Evolutionary conservation across 192 early-diverging fungal species (phyloP), one percentile per base, ranked within the genome.

Genomic region (Lobulomyces angularis): DNA sequence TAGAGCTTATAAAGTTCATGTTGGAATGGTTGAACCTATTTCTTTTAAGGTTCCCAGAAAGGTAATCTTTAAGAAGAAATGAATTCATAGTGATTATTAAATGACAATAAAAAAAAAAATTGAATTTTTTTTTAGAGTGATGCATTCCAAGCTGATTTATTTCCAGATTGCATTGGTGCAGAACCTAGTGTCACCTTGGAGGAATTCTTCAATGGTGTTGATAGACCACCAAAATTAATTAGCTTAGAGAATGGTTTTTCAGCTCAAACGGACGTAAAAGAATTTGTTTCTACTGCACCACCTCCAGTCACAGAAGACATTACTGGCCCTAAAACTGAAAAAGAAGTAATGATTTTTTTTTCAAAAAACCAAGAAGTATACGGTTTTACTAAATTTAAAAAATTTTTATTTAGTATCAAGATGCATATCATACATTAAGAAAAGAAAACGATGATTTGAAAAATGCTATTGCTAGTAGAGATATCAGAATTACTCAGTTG

Each of bases 1-100:
- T 32, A 71, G 88, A 20, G 84, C 88, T 26, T 99, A 75, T 70
- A 99, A 99, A 58, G 88, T 96, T 31, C 77, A 85, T 33, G 79
- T 74, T 35, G 82, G 76, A 33, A 54, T 82, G 37, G 75, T 99
- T 26, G 95, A 97, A 64, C 95, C 95, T 11, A 85, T 99, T 38
- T 86, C 86, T 24, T 94, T 99, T 65, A 86, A 78, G 38, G 92
- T 99, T 8, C 95, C 95, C 23, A 64, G 95, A 60, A 89, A 84
- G 79, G 86, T 83, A 62, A 51, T 38, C 18, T 0, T 12, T 18
- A 3, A 27, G 33, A 14, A 14, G 26, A 0, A 31, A 25, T 2
- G 20, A 27, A 3, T 17, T 16, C 48, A 8, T 14, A 56, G 9
- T 36, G 2, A 33, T 37, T 46, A 4, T 19, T 58, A 20, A 0